Conservation (phyloP, 768 basidiomycete genomes). For the Clitopilus hobsonii region DNA sequence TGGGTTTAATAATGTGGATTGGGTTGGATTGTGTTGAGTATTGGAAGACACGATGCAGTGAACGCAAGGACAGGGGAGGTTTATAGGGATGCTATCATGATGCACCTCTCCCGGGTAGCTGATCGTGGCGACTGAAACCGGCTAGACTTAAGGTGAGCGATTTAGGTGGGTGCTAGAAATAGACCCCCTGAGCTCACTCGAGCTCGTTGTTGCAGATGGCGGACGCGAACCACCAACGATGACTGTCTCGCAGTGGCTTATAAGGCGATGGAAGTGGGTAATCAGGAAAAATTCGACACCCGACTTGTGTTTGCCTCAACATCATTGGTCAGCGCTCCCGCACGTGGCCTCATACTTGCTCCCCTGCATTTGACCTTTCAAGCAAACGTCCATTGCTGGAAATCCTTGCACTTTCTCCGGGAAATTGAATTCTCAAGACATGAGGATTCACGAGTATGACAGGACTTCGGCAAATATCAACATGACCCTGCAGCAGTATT, state of each 20-base stretch:
- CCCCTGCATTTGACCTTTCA: background rate
- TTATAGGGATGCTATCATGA: slow-evolving; percentile 42
- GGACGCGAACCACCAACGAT: slow-evolving; percentile 5
- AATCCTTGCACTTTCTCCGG: background rate
- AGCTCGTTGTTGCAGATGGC: slow-evolving; percentile 13
- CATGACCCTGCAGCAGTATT: no score
- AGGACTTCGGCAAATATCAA: no score
- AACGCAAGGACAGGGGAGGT: slow-evolving; percentile 15
- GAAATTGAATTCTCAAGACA: no score
- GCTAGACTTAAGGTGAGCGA: slow-evolving; percentile 11
- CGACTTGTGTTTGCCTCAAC: background rate
- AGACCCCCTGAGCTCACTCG: slow-evolving; percentile 12
- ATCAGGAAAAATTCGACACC: background rate
- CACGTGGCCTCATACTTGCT: background rate
- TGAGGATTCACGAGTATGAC: no score
- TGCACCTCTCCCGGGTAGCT: slow-evolving; percentile 29
- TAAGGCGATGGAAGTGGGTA: background rate
- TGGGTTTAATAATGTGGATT: slow-evolving; percentile 18
- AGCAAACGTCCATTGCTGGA: background rate
- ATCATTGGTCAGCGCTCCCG: background rate
- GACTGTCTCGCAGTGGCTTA: background rate
- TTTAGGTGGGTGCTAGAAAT: slow-evolving; percentile 8
- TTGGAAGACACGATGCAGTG: slow-evolving; percentile 18
- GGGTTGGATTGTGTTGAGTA: slow-evolving; percentile 18
- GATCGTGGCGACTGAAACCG: slow-evolving; percentile 19